Evolutionary conservation across 495 filamentous ascomycete genomes (phyloP), one percentile per base, ranked within the genome.

Genomic region (Hypoxylon lenormandii): DNA sequence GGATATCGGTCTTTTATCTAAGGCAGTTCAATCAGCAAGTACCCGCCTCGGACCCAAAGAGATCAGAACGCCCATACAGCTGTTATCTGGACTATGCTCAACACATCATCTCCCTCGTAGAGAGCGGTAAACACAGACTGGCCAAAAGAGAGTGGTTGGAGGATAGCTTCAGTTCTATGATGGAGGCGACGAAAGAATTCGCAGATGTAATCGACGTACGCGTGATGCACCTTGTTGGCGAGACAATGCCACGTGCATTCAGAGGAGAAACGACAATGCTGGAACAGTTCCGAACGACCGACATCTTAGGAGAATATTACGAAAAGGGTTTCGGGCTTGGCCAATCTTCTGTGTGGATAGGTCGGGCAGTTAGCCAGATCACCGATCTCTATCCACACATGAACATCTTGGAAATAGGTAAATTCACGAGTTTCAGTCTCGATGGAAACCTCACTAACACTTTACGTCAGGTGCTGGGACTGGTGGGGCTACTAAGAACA

Each of bases 361-460:
- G 12, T 37, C 58, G 50, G 1, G 33, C 76, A 10, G 72, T 77
- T 18, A 57, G 28, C 16, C 79, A 82, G 46, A 74, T 87, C 12
- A 72, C 58, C 2, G 80, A 84, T 28, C 72, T 80, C 5, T 79
- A 81, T 33, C 82, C 82, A 0, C 63, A 76, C 18, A 70, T 84
- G 60, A 77, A 80, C 5, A 76, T 87, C 4, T 71, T 87, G 21
- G 84, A 87, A 56, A 78, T 87, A 49, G n/a, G n/a, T n/a, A n/a
- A n/a, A n/a, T n/a, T n/a, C n/a, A n/a, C n/a, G n/a, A n/a, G n/a
- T n/a, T n/a, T n/a, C n/a, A n/a, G n/a, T n/a, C n/a, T n/a, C n/a
- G n/a, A n/a, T n/a, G n/a, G n/a, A n/a, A n/a, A n/a, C n/a, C n/a
- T n/a, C n/a, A n/a, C n/a, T n/a, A n/a, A n/a, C n/a, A n/a, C n/a